Evolutionary conservation across 768 basidiomycete species (phyloP).

Genomic region (Leccinum imitatum): DNA sequence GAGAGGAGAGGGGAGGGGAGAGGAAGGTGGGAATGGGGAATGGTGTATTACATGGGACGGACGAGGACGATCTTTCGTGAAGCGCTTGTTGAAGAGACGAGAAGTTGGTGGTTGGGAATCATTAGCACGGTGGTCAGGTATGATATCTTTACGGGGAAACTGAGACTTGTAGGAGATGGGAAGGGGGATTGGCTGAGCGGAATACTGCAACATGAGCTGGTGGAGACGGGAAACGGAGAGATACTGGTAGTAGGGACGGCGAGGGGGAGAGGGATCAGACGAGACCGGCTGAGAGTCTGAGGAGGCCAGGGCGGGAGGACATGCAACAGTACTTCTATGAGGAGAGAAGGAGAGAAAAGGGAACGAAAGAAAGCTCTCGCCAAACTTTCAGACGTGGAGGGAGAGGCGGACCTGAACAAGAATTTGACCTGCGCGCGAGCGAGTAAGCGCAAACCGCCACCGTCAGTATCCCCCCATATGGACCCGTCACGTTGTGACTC

Average conservation of each 20-base stretch:
- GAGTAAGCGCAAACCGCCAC: background rate
- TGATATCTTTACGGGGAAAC: slow-evolving; percentile 33
- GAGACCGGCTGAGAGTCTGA: slow-evolving; percentile 44
- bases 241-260: slow-evolving; percentile 33
- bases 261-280: slow-evolving; percentile 44
- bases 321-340: slow-evolving; percentile 25
- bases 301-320: slow-evolving; percentile 26
- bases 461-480: slow-evolving; percentile 6
- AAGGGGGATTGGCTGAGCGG: slow-evolving; percentile 35
- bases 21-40: slow-evolving; percentile 16
- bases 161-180: slow-evolving; percentile 32
- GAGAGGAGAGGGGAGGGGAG: slow-evolving; percentile 24
- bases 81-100: slow-evolving; percentile 36
- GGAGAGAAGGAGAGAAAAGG: background rate
- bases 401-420: slow-evolving; percentile 23
- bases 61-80: slow-evolving; percentile 33
- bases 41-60: slow-evolving; percentile 9
- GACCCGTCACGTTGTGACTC: slow-evolving; percentile 1
- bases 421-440: slow-evolving; percentile 12
- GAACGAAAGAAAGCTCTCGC: slow-evolving; percentile 24
- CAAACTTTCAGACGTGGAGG: slow-evolving; percentile 23
- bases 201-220: slow-evolving; percentile 61
- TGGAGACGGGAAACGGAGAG: slow-evolving; percentile 30
- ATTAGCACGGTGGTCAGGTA: slow-evolving; percentile 29
- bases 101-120: slow-evolving; percentile 23